These are phyloP conservation scores for Dillenia turbinata DNA, from an alignment of 164 flowering plant species.

Conservation along the genomic window DNA sequence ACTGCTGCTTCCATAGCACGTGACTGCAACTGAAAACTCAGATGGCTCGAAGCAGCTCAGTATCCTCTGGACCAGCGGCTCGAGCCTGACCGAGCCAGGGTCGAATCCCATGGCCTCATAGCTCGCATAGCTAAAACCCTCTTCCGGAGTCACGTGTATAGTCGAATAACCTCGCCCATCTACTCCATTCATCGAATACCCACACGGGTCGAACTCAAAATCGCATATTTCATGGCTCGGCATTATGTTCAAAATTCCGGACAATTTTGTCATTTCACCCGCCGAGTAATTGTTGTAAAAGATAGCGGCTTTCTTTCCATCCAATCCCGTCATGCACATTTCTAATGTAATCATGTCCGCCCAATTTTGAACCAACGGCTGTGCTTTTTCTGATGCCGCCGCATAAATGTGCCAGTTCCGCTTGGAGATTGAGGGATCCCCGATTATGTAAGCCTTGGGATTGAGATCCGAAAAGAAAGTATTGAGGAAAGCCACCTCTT, in stretches of 20 bases:
- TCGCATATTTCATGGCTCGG: conserved; percentile 59
- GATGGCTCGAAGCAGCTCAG: conserved; percentile 51
- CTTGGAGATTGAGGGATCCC: conserved; percentile 27
- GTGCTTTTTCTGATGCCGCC: conserved; percentile 20
- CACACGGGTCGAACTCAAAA: conserved; percentile 79
- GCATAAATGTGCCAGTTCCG: conserved; percentile 69
- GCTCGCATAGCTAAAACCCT: conserved; percentile 84
- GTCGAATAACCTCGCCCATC: conserved; percentile 54
- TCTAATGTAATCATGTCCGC: conserved; percentile 37
- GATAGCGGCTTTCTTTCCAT: conserved; percentile 38
- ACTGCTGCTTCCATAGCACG: conserved; percentile 15
- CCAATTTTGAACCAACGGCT: background rate
- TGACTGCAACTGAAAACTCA: conserved; percentile 55
- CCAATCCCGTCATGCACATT: conserved; percentile 82
- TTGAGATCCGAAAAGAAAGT: conserved; percentile 31
- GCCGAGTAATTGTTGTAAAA: conserved; percentile 47
- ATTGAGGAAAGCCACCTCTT: conserved; percentile 55
- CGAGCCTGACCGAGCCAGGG: conserved; percentile 16
- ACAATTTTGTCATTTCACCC: conserved; percentile 42
- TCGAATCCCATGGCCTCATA: conserved; percentile 63
- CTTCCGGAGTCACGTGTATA: conserved; percentile 83
- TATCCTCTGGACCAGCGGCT: conserved; percentile 37
- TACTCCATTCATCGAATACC: conserved; percentile 81
- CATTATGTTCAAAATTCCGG: conserved; percentile 46
- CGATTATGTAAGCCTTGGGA: conserved; percentile 42